These are phyloP conservation scores for Ascochyta koolunga DNA, from an alignment of 2,329 filamentous ascomycete species.

Conservation along the genomic window DNA sequence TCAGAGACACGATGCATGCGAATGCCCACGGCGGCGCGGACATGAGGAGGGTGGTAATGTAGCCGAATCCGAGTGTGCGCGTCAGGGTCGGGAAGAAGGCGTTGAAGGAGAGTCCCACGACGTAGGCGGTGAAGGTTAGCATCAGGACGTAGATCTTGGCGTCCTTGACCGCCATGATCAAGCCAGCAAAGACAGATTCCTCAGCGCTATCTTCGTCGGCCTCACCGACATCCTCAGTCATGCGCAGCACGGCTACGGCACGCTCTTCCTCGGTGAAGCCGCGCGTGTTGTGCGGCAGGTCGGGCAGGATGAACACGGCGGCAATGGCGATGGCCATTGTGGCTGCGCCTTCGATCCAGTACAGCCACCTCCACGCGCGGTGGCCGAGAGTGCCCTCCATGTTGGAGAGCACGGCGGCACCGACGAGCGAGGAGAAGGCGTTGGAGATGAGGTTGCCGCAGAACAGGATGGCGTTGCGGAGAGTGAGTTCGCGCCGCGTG, in stretches of 20 bases:
- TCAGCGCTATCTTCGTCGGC: conserved; percentile 50
- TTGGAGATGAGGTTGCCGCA: conserved; percentile 52
- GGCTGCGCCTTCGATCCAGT: conserved; percentile 49
- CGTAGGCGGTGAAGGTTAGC: conserved; percentile 66
- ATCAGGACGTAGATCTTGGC: conserved; percentile 69
- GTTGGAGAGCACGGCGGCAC: conserved; percentile 49
- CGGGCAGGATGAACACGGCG: conserved; percentile 41
- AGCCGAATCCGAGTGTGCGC: conserved; percentile 46
- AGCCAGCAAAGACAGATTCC: conserved; percentile 60
- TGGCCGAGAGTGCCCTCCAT: conserved; percentile 45
- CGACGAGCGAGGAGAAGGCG: conserved; percentile 53
- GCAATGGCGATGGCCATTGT: conserved; percentile 43
- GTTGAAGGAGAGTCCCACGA: conserved; percentile 56
- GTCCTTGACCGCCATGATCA: conserved; percentile 66
- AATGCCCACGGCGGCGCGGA: conserved; percentile 57
- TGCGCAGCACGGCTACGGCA: conserved; percentile 45
- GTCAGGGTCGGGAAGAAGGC: conserved; percentile 48
- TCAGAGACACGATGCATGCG: conserved; percentile 55
- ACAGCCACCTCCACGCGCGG: conserved; percentile 49
- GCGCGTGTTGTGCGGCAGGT: conserved; percentile 48
- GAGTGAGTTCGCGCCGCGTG: conserved; percentile 58
- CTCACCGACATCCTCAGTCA: conserved; percentile 59
- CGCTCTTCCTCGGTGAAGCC: conserved; percentile 57
- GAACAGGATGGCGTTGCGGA: conserved; percentile 50
- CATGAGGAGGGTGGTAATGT: conserved; percentile 47